phyloP scores from a whole-genome alignment of 164 flowering plant genomes.

The Vitis cinerea region DNA sequence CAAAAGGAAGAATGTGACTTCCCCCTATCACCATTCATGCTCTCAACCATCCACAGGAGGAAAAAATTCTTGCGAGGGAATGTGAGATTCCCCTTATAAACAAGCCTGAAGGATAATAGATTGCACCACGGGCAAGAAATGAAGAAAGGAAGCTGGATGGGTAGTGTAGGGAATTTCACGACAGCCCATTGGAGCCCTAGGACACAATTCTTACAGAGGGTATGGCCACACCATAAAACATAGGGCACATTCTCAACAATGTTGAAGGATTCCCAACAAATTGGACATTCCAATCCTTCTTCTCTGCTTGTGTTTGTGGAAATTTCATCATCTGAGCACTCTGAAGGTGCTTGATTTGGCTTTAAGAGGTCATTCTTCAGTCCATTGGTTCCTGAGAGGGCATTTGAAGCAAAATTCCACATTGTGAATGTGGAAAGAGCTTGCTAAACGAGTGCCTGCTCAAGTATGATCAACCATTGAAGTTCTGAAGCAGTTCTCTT shows the following conservation, averaged over 20 bases:
- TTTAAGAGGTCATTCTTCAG: constrained; percentile 24
- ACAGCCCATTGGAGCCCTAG: constrained; percentile 52
- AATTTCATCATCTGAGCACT: constrained; percentile 47
- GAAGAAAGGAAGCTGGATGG: constrained; percentile 57
- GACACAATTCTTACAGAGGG: constrained; percentile 67
- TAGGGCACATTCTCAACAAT: constrained; percentile 70
- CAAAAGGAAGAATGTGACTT: constrained; percentile 18
- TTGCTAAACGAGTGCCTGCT: neutral
- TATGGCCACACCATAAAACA: constrained; percentile 83
- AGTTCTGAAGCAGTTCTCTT: neutral
- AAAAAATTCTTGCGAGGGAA: constrained; percentile 70
- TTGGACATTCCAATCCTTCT: constrained; percentile 70
- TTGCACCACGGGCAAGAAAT: constrained; percentile 85
- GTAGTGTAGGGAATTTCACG: constrained; percentile 42
- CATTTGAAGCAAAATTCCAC: constrained; percentile 49
- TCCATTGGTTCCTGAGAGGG: constrained; percentile 27
- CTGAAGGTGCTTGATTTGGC: constrained; percentile 20
- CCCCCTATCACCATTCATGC: constrained; percentile 50
- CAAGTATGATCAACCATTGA: neutral
- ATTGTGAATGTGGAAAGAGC: constrained; percentile 16
- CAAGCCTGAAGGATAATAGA: constrained; percentile 47
- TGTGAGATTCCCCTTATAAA: constrained; percentile 57
- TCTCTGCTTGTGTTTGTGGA: constrained; percentile 38
- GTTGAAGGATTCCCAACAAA: constrained; percentile 79
- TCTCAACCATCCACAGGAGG: constrained; percentile 80